Evolutionary conservation across 352 stramenopile species (phyloP), one percentile per base, ranked within the genome.

Genomic region (Globisporangium paddicum): DNA sequence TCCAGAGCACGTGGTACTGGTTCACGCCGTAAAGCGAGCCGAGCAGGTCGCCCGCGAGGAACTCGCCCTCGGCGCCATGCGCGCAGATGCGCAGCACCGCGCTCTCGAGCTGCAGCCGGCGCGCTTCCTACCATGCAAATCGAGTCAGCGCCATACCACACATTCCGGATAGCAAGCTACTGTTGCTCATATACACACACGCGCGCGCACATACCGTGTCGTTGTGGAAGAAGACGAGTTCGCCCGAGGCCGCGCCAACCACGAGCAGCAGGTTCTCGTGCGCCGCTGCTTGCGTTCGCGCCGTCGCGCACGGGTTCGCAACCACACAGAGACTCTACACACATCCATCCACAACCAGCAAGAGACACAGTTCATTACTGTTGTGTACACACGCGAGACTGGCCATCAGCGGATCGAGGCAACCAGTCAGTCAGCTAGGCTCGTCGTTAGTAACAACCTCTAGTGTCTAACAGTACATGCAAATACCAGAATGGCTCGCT

Each of bases 1-100:
- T 82, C 75, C 77, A 86, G 9, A 73, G 48, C 19, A 87, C 60
- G 34, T 83, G 72, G 62, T 82, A 75, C 56, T 69, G 75, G 41
- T 72, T 82, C 32, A 84, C 63, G 14, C 73, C 68, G 55, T 86
- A 87, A 25, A 87, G 50, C 37, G 70, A 67, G 18, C 75, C 77
- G 5, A 69, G 57, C 28, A 61, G 34, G 51, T 87, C 77, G 26
- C 69, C 75, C 2, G 67, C 73, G 34, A 86, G 46, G 42, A 86
- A 86, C 50, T 71, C 62, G n/a, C 60, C 63, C 37, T 63, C 56
- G 11, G 30, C 34, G n/a, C 64, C 54, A 41, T 75, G 62, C 9
- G 49, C 49, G 57, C 63, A 66, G 54, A 87, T 66, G 19, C 65
- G 41, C 18, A 79, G 62, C 45, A 83, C 72, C 11, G 70, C 66